Evolutionary conservation across 441 rosid species (phyloP).

Genomic region (Manihot esculenta): DNA sequence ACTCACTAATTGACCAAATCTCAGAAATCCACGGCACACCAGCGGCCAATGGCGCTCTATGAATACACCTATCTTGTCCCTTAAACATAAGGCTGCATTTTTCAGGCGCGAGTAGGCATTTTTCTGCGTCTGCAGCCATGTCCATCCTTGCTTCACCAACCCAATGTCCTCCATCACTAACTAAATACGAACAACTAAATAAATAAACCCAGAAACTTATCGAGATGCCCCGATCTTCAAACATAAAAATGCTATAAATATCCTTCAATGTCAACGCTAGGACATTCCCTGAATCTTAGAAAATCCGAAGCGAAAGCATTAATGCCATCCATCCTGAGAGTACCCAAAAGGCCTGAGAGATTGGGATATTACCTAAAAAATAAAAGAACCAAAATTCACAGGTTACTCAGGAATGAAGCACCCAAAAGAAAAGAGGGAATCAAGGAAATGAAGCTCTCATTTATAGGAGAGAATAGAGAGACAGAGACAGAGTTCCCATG

Average conservation of each 20-base stretch:
- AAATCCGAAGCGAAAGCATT: constrained; percentile 1
- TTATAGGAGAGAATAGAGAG: not conserved
- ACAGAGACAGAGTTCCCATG: constrained; percentile 2
- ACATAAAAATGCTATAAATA: constrained; percentile 1
- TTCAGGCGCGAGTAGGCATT: constrained; percentile 43
- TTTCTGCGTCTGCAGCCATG: constrained; percentile 87
- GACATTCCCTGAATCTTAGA: constrained; percentile 1
- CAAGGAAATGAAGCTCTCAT: not conserved
- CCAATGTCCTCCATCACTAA: constrained; percentile 89
- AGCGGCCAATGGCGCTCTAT: constrained; percentile 93
- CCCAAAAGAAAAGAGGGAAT: not conserved
- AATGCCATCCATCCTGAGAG: constrained; percentile 7
- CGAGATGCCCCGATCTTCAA: constrained; percentile 7
- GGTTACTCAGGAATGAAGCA: constrained; percentile 2
- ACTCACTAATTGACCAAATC: constrained; percentile 40
- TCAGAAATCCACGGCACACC: constrained; percentile 62
- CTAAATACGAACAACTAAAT: constrained; percentile 3
- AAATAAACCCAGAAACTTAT: not conserved
- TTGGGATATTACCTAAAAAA: not conserved
- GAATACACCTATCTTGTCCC: constrained; percentile 53
- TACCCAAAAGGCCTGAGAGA: not conserved
- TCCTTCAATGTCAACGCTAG: constrained; percentile 11
- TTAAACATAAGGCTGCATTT: constrained; percentile 41
- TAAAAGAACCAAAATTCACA: not conserved
- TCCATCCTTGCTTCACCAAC: constrained; percentile 81